phyloP scores from a whole-genome alignment of 257 asterid species.

The Paulownia fortunei region DNA sequence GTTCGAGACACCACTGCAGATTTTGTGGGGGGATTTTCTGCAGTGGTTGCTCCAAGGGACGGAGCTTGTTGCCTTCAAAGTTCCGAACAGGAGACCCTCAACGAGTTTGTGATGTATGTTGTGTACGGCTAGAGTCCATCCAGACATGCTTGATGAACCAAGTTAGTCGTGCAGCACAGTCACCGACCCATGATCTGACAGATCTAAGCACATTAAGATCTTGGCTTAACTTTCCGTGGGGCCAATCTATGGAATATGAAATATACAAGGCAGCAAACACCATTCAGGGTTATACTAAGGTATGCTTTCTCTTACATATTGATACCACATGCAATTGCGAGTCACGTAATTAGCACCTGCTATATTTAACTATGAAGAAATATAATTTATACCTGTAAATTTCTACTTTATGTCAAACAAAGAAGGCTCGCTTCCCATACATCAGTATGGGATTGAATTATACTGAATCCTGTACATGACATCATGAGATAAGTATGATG shows the following conservation, averaged over 20 bases:
- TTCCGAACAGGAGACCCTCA: constrained; percentile 60
- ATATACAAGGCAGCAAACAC: constrained; percentile 78
- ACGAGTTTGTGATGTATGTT: constrained; percentile 82
- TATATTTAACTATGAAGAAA: background rate
- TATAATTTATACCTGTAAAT: background rate
- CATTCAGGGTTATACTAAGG: constrained; percentile 64
- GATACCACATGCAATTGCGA: background rate
- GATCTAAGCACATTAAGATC: constrained; percentile 79
- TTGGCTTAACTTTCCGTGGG: constrained; percentile 86
- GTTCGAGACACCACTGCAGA: constrained; percentile 79
- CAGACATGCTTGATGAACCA: constrained; percentile 68
- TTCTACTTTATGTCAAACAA: background rate
- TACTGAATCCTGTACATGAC: background rate
- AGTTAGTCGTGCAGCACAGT: constrained; percentile 80
- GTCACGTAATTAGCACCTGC: background rate
- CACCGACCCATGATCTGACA: constrained; percentile 74
- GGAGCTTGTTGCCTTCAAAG: constrained; percentile 74
- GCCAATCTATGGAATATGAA: constrained; percentile 83
- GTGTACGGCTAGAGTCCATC: constrained; percentile 66
- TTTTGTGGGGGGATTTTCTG: constrained; percentile 83
- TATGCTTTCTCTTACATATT: constrained; percentile 24
- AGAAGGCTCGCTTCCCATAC: background rate
- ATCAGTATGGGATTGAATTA: background rate
- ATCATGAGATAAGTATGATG: background rate
- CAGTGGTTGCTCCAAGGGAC: constrained; percentile 64